Percentiles rank a stretch among this genome's conserved stretches.
These are phyloP conservation scores for Kandelia obovata DNA, from an alignment of 345 rosid species.

Conservation along the genomic window DNA sequence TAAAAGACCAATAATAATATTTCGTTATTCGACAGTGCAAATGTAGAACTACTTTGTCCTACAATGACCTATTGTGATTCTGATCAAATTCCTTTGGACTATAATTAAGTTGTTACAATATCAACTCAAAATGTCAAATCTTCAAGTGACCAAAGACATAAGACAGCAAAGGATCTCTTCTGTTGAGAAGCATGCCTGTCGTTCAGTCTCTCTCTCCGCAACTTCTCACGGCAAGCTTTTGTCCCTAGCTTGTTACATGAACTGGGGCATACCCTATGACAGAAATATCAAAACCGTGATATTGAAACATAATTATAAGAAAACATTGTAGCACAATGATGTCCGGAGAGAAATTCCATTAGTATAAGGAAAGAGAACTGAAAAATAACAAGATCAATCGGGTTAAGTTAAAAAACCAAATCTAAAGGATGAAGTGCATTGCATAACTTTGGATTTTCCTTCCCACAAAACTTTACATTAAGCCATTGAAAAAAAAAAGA, in stretches of 20 bases:
- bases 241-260: conserved; percentile 20
- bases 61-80: no score
- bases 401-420: no score
- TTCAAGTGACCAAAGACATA: not conserved
- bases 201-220: conserved; percentile 31
- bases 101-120: no score
- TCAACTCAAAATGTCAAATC: not conserved
- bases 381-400: no score
- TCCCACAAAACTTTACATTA: no score
- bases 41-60: no score
- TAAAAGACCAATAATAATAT: not conserved
- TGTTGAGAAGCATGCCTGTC: conserved; percentile 19
- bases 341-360: not conserved
- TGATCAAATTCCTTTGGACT: no score
- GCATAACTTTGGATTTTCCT: no score
- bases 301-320: not conserved
- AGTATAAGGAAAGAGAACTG: not conserved
- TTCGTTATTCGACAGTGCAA: no score
- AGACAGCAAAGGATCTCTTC: not conserved
- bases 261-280: conserved; percentile 19
- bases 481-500: no score
- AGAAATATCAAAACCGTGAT: not conserved
- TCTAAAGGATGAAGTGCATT: no score
- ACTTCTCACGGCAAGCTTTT: conserved; percentile 31
- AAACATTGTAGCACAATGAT: not conserved